Conservation (phyloP, 208 protist species). For the Trypanosoma conorhini region DNA sequence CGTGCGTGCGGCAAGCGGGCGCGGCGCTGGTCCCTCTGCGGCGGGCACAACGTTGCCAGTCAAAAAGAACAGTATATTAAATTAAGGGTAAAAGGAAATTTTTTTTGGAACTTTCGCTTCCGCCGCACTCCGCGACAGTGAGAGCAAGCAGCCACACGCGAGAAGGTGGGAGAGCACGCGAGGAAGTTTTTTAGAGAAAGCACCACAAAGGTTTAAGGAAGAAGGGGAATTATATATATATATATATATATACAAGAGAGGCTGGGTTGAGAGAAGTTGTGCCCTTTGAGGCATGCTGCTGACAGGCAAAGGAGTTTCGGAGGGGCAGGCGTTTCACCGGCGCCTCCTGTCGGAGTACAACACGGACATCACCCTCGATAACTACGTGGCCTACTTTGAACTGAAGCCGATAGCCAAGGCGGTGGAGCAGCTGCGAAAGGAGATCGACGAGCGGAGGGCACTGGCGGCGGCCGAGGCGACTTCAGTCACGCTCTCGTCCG, state of each 20-base stretch:
- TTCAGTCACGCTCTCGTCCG: background rate
- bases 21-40: background rate
- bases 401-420: conserved; percentile 79
- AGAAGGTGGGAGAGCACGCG: background rate
- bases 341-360: conserved; percentile 86
- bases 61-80: background rate
- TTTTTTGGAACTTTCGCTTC: too few relatives aligned
- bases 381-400: conserved; percentile 83
- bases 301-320: conserved; percentile 63
- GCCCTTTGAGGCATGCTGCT: conserved; percentile 42
- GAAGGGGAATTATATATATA: background rate
- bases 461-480: background rate
- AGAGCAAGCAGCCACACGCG: background rate
- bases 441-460: conserved; percentile 29
- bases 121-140: background rate
- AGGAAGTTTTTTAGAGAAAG: background rate
- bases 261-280: conserved; percentile 1
- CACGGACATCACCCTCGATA: conserved; percentile 79
- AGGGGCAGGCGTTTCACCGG: conserved; percentile 81
- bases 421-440: conserved; percentile 51
- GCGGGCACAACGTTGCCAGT: background rate
- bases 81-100: too few relatives aligned
- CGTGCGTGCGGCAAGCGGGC: background rate
- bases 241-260: conserved; percentile 3
- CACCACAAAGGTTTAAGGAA: background rate